Evolutionary conservation across 1,139 yeast genomes (phyloP), one percentile per base, ranked within the genome.

Genomic region (Debaryomycetaceae sp.): DNA sequence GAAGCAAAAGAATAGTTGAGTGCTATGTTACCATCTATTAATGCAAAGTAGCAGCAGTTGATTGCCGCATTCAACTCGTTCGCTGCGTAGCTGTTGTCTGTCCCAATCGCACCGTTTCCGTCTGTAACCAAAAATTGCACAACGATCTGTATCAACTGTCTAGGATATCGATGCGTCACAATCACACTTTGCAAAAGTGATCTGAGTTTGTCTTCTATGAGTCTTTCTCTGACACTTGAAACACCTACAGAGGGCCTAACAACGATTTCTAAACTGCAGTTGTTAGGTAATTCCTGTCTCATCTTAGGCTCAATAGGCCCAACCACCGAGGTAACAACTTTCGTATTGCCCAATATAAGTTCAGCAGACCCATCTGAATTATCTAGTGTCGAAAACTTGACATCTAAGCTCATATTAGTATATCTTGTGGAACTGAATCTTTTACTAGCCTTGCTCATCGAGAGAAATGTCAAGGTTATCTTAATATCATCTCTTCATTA

Each of bases 241-340:
- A 84, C 72, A 1, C 97, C 97, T 7, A 72, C 65, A 17, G 86
- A 78, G 1, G 98, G 97, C 37, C 91, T 70, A 3, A 91, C 80
- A 17, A 81, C 77, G n/a, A 92, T 75, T 59, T 89, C 97, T 31
- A 92, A 61, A 18, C 88, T 80, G 14, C 92, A 83, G 37, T 75
- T 72, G 17, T 86, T 83, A 6, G 98, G 96, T 32, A 83, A 63
- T 58, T 92, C 98, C 57, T 89, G 96, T 51, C 94, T 76, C 15
- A 78, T 63, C 59, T 84, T 85, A 8, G 91, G 87, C 54, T 91
- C 98, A 35, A 91, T 75, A 0, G 98, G 98, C 0, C 98, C 98
- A 1, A 91, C 77, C 1, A 91, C 91, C 0, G 96, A 81, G 33
- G 84, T 80, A 3, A 88, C 61, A 6, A 86, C 81, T 47, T 78